Conservation (phyloP, 2,329 filamentous ascomycete species). For the Colletotrichum limetticola region DNA sequence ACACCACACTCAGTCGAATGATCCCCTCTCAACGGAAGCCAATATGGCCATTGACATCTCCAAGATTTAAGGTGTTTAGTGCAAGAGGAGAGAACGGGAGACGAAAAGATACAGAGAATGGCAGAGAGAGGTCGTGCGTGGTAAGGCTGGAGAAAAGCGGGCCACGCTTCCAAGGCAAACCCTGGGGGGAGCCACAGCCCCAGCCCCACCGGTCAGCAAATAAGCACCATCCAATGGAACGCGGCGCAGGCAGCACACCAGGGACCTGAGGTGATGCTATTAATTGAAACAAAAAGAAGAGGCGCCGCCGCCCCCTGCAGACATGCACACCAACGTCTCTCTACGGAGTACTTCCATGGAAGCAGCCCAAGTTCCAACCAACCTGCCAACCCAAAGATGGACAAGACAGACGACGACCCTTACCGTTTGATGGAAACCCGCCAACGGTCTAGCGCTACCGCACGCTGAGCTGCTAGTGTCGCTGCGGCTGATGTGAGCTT, state of each 20-base stretch:
- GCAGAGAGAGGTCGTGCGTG: neutral
- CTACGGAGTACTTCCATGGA: no score
- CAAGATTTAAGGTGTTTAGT: neutral
- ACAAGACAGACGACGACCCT: neutral
- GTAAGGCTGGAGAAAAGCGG: conserved; percentile 28
- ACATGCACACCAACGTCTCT: neutral
- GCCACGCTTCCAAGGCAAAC: neutral
- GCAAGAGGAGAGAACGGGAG: neutral
- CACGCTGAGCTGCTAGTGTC: conserved; percentile 4
- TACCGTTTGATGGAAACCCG: conserved; percentile 9
- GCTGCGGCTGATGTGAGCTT: conserved; percentile 22
- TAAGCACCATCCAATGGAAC: conserved; percentile 22
- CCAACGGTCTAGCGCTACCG: conserved; percentile 11
- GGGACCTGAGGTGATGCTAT: conserved; percentile 3
- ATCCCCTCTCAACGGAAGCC: no score
- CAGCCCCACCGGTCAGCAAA: conserved; percentile 25
- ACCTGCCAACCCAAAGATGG: neutral
- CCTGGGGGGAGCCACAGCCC: neutral
- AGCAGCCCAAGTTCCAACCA: no score
- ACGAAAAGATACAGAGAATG: neutral
- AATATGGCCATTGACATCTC: no score
- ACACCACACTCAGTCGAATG: no score
- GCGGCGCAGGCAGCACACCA: conserved; percentile 1
- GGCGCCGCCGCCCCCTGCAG: conserved; percentile 18
- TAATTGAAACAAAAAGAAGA: conserved; percentile 26